These are phyloP conservation scores for Orychophragmus violaceus DNA, from an alignment of 345 rosid genomes.

Conservation along the genomic window DNA sequence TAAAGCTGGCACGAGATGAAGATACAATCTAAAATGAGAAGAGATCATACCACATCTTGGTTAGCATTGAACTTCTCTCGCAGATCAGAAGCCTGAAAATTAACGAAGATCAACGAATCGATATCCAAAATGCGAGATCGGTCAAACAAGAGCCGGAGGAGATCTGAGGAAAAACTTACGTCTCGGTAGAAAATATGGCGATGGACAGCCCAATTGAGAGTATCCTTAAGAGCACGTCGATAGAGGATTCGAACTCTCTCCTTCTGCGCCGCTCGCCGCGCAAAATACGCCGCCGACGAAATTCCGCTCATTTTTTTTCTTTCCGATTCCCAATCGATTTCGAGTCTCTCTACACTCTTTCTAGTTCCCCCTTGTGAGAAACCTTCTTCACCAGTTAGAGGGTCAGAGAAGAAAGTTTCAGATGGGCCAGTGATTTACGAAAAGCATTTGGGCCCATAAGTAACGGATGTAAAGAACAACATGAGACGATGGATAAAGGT, in stretches of 20 bases:
- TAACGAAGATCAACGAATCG: not conserved
- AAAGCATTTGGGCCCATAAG: not conserved
- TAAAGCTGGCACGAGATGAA: not conserved
- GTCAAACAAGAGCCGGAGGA: not conserved
- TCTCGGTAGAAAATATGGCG: conserved; percentile 89
- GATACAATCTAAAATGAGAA: not conserved
- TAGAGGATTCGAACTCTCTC: conserved; percentile 90
- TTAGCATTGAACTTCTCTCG: conserved; percentile 82
- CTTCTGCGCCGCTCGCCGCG: conserved; percentile 85
- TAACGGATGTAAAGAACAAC: not conserved
- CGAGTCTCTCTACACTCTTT: conserved; percentile 13
- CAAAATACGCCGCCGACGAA: conserved; percentile 59
- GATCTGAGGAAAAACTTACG: conserved; percentile 36
- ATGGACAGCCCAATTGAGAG: conserved; percentile 96
- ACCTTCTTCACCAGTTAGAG: not conserved
- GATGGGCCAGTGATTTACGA: not conserved
- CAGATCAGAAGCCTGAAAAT: conserved; percentile 60
- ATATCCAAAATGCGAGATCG: conserved; percentile 3
- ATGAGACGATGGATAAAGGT: not conserved
- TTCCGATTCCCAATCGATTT: conserved; percentile 16
- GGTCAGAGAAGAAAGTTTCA: not conserved
- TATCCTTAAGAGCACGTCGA: conserved; percentile 89
- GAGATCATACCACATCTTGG: conserved; percentile 64
- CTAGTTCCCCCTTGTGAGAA: not conserved
- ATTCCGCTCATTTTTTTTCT: conserved; percentile 50